Percentiles rank a stretch among this genome's conserved stretches.
phyloP scores from a whole-genome alignment of 768 basidiomycete species.

The Mrakia gelida region DNA sequence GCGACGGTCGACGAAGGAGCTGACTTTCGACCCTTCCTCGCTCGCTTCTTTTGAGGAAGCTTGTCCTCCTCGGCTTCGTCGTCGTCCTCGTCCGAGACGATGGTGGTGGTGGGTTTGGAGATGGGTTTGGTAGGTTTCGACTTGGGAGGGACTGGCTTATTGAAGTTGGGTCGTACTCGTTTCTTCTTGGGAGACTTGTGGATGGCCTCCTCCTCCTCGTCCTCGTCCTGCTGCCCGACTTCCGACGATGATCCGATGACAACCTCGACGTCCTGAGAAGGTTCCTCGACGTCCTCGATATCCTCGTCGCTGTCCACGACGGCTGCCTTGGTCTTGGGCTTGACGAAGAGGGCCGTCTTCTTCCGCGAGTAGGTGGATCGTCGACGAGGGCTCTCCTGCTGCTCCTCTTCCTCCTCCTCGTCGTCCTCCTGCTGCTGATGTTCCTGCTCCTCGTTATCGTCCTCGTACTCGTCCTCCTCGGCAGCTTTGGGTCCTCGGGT shows the following conservation, averaged over 20 bases:
- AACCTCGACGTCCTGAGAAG: not conserved
- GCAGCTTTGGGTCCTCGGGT: not conserved
- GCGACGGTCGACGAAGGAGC: too few relatives aligned
- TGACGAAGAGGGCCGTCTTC: not conserved
- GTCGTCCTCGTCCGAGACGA: not conserved
- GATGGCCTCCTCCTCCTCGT: too few relatives aligned
- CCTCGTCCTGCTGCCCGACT: not conserved
- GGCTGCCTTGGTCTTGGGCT: not conserved
- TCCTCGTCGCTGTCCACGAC: slow-evolving; percentile 15
- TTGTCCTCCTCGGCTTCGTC: not conserved
- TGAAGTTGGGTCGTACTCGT: not conserved
- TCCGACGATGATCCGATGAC: not conserved
- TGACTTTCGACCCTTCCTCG: not conserved
- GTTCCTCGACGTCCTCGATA: not conserved
- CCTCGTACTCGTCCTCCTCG: not conserved
- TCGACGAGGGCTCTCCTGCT: not conserved
- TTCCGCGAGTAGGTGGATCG: not conserved
- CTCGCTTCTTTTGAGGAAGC: not conserved
- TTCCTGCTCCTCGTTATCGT: not conserved
- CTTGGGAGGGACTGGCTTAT: not conserved
- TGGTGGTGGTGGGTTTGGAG: not conserved
- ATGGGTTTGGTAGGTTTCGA: not conserved
- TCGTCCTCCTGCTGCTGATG: not conserved
- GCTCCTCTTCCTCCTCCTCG: not conserved
- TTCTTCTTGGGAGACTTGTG: not conserved